phyloP scores from a whole-genome alignment of 2,329 filamentous ascomycete species.

The Ceratocystis huliohia region DNA sequence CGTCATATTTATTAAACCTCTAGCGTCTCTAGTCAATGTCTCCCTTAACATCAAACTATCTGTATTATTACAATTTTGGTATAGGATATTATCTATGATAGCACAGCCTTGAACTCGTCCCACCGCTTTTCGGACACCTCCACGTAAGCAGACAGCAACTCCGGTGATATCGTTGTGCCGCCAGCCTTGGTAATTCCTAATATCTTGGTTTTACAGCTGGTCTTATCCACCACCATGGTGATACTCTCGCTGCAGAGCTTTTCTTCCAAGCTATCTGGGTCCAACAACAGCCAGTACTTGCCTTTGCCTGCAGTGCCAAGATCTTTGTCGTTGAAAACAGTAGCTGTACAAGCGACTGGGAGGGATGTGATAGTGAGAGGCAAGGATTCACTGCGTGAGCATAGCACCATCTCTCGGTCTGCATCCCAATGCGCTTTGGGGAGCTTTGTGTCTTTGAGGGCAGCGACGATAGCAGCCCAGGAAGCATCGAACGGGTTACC shows the following conservation, averaged over 20 bases:
- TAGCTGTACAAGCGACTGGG: conserved; percentile 66
- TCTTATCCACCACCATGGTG: conserved; percentile 65
- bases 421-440: conserved; percentile 73
- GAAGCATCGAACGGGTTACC: conserved; percentile 86
- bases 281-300: conserved; percentile 64
- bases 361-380: conserved; percentile 49
- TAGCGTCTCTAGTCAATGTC: too few relatives aligned
- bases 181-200: conserved; percentile 72
- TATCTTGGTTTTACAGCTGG: conserved; percentile 42
- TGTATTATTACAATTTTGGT: neutral
- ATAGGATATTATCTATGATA: conserved; percentile 14
- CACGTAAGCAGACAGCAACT: conserved; percentile 29
- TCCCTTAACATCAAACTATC: neutral
- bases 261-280: conserved; percentile 87
- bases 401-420: conserved; percentile 68
- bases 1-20: too few relatives aligned
- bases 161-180: conserved; percentile 54
- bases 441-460: conserved; percentile 62
- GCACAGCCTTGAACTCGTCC: conserved; percentile 29
- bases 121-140: conserved; percentile 21
- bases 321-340: conserved; percentile 53
- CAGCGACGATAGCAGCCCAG: conserved; percentile 73
- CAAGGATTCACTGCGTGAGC: conserved; percentile 46
- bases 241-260: conserved; percentile 68
- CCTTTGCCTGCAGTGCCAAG: conserved; percentile 25